These are phyloP conservation scores for Zasmidium angulare DNA, from an alignment of 2,329 filamentous ascomycete species.

Conservation along the genomic window DNA sequence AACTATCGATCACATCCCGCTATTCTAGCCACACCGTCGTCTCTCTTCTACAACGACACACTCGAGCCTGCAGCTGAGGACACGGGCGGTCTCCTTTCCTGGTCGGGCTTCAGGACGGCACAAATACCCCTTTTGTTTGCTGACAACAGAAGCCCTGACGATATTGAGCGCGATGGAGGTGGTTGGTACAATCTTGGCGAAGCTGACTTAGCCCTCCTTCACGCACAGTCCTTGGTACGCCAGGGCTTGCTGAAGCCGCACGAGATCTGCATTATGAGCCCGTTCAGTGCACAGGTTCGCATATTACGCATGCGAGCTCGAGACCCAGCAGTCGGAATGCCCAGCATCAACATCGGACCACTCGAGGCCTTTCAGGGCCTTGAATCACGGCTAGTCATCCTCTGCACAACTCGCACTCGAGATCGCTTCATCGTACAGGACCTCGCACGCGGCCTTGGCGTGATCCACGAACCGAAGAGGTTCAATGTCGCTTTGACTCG, in stretches of 20 bases:
- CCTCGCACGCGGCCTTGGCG: constrained; percentile 24
- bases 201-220: constrained; percentile 20
- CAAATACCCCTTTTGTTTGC: constrained; percentile 26
- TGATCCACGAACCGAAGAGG: constrained; percentile 26
- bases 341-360: constrained; percentile 25
- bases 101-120: constrained; percentile 22
- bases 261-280: constrained; percentile 31
- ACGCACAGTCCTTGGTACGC: constrained; percentile 22
- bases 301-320: constrained; percentile 22
- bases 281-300: constrained; percentile 29
- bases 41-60: constrained; percentile 30
- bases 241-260: constrained; percentile 13
- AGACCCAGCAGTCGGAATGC: neutral
- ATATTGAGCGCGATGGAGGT: constrained; percentile 30
- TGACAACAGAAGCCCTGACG: constrained; percentile 19
- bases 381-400: constrained; percentile 27
- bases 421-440: constrained; percentile 29
- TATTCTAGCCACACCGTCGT: constrained; percentile 26
- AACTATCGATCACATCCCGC: constrained; percentile 31
- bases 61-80: constrained; percentile 23
- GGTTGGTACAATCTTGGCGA: constrained; percentile 29
- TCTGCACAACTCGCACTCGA: constrained; percentile 30
- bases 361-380: constrained; percentile 31
- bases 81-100: constrained; percentile 21
- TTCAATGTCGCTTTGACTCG: constrained; percentile 31